These are phyloP conservation scores for Croton laevigatus DNA, from an alignment of 441 rosid genomes.

Conservation along the genomic window DNA sequence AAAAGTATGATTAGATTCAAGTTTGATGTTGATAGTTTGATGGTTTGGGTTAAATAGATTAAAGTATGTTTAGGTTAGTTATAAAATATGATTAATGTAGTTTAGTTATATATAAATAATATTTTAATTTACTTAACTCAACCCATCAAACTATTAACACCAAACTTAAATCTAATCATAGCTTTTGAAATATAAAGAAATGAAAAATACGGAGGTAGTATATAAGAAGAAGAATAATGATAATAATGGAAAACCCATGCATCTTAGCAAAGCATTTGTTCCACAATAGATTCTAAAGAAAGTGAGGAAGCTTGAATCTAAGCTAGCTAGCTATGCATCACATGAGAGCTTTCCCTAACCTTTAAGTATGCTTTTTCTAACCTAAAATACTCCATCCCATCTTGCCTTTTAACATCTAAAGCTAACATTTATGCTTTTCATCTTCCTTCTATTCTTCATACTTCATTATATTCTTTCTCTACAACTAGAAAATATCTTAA, in stretches of 20 bases:
- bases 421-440: not conserved
- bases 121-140: too few relatives aligned
- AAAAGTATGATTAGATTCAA: too few relatives aligned
- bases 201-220: too few relatives aligned
- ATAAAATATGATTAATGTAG: too few relatives aligned
- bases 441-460: conserved; percentile 6
- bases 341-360: not conserved
- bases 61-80: too few relatives aligned
- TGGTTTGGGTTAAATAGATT: too few relatives aligned
- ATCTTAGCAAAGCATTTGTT: conserved; percentile 10
- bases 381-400: not conserved
- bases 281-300: not conserved
- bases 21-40: too few relatives aligned
- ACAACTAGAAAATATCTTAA: not conserved
- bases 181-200: too few relatives aligned
- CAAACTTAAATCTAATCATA: too few relatives aligned
- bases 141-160: too few relatives aligned
- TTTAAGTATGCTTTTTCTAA: not conserved
- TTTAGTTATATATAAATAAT: too few relatives aligned
- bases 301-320: not conserved
- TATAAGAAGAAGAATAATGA: too few relatives aligned
- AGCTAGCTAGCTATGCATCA: not conserved
- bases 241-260: not conserved
- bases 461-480: not conserved
- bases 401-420: not conserved